phyloP scores from a whole-genome alignment of 2,329 filamentous ascomycete species.

The Chaetomium sp. region DNA sequence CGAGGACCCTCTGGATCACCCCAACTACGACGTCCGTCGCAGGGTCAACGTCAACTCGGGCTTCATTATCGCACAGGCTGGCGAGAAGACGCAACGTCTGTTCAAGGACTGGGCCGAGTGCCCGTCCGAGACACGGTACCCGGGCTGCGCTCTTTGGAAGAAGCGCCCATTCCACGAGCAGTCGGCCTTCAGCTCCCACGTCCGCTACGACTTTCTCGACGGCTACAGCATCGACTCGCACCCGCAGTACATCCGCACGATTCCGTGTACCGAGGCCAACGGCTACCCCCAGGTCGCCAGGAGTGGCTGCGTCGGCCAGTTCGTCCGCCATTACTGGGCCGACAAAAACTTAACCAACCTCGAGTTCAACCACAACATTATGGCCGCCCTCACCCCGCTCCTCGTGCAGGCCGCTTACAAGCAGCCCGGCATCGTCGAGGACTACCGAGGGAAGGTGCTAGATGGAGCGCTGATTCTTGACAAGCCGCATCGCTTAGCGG shows the following conservation, averaged over 20 bases:
- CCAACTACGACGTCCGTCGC: slow-evolving; percentile 46
- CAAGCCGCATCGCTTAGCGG: background rate
- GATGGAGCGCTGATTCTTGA: slow-evolving; percentile 29
- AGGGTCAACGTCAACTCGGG: slow-evolving; percentile 54
- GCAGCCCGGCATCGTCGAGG: slow-evolving; percentile 22
- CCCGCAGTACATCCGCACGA: slow-evolving; percentile 42
- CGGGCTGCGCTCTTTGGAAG: slow-evolving; percentile 38
- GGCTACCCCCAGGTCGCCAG: slow-evolving; percentile 45
- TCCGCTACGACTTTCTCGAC: slow-evolving; percentile 43
- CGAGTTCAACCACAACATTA: slow-evolving; percentile 40
- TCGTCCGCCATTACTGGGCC: slow-evolving; percentile 50
- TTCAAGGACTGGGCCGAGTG: slow-evolving; percentile 52
- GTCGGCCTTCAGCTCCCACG: slow-evolving; percentile 48
- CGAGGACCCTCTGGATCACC: slow-evolving; percentile 42
- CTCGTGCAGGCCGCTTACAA: slow-evolving; percentile 28
- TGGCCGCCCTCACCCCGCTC: slow-evolving; percentile 30
- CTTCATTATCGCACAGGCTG: slow-evolving; percentile 57
- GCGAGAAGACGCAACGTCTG: slow-evolving; percentile 50
- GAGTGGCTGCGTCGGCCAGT: slow-evolving; percentile 43
- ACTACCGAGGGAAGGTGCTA: slow-evolving; percentile 27
- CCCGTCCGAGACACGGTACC: slow-evolving; percentile 41
- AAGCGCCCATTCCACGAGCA: slow-evolving; percentile 46
- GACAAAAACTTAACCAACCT: slow-evolving; percentile 47
- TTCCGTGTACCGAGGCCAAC: slow-evolving; percentile 49
- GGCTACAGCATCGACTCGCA: slow-evolving; percentile 41